Evolutionary conservation across 2,329 filamentous ascomycete species (phyloP), one percentile per base, ranked within the genome.

Genomic region (Cordyceps cateniannulata): DNA sequence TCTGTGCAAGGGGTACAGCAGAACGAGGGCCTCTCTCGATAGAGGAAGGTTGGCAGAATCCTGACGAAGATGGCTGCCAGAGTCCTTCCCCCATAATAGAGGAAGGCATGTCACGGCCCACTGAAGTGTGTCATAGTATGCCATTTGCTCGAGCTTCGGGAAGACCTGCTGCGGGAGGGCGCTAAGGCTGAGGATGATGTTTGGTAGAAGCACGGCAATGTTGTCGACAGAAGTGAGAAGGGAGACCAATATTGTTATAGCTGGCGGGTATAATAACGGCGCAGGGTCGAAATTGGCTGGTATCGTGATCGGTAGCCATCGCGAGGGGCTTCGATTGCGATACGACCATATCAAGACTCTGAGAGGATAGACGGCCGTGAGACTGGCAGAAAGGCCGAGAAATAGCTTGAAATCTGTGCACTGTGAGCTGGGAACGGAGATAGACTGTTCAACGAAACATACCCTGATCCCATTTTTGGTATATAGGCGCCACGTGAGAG

Each of bases 231-330:
- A 84, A 47, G 96, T 79, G 10, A 93, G 86, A 5, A 95, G 77
- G 1, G 92, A 86, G 29, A 95, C 88, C 50, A 93, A 80, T 18
- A 93, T 75, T 1, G 93, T 91, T 32, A 96, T 80, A 2, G 87
- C 75, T 6, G 88, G 82, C 20, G 93, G 93, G 70, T 97, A 98
- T 61, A 97, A 74, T n/a, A 96, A 80, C 12, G 93, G 91, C 7
- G 93, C 93, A 3, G 92, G 93, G 69, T 98, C 93, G 73, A 97
- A 96, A n/a, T 84, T 81, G 4, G 85, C 77, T 0, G 92, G 91
- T 42, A 96, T 77, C 32, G 70, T 70, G 40, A 87, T 67, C 1
- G 78, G 75, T 32, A 79, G 65, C 62, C 64, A 66, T 29, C 64
- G 72, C n/a, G 72, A 72, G 3, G 78, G 72, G 5, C 65, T 70